Evolutionary conservation across 805 yeast genomes (phyloP), one percentile per base, ranked within the genome.

Genomic region (Zygosaccharomyces gambellarensis): DNA sequence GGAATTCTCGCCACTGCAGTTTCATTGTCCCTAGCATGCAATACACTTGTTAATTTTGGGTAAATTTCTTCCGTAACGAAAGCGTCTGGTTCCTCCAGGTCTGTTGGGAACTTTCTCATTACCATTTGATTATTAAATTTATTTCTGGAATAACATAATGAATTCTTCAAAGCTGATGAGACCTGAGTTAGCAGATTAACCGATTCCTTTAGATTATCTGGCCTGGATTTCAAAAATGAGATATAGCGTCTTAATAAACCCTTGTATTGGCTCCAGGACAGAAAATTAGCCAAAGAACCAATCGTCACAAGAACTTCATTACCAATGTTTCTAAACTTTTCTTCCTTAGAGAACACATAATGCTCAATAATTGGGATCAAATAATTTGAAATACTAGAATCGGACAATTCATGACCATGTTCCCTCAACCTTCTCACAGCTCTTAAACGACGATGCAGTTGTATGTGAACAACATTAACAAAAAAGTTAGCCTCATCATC

Each of bases 401-500:
- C 79, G 0, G 78, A 66, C 5, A 90, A 65, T 5, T 71, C 55
- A 19, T 64, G 50, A 5, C 80, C 77, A 39, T 75, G 59, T 4
- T 74, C 81, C 9, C 76, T 75, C 27, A 90, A 68, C 50, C 86
- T 76, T 59, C 81, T 77, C 21, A 92, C 75, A 0, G 98, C 96
- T 59, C 90, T 77, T 65, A 86, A 90, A 58, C 97, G 84, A 69
- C 95, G 80, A 61, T 85, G 89, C 8, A 85, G 59, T 70, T 92
- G 99, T 32, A 92, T 82, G 65, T 92, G 97, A 51, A 76, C 77
- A 43, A 94, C 75, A 58, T 90, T 89, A 39, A 70, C 64, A 68
- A 88, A 88, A 62, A 88, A 86, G 65, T 88, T 83, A 3, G 89
- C 85, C 58, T 90, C 97, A 32, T 83, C 92, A 58, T 89, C 95